These are phyloP conservation scores for Wallacemonas rigidus DNA, from an alignment of 208 protist genomes.

Conservation along the genomic window DNA sequence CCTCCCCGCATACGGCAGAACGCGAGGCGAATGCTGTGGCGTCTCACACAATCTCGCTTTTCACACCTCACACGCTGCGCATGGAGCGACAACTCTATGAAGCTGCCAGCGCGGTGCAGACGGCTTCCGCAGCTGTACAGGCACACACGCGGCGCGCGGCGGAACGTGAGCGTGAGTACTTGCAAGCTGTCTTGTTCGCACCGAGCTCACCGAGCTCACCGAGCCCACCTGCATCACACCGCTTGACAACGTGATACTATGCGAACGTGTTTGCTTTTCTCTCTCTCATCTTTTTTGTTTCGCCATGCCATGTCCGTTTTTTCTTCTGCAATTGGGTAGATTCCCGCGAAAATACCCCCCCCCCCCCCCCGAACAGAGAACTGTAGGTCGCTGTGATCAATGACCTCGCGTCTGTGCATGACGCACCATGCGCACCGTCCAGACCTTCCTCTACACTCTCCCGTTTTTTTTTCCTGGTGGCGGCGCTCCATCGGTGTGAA, in stretches of 20 bases:
- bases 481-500: too few relatives aligned
- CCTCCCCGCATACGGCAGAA: neutral
- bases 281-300: neutral
- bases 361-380: too few relatives aligned
- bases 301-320: constrained; percentile 2
- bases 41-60: neutral
- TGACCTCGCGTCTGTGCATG: too few relatives aligned
- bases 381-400: too few relatives aligned
- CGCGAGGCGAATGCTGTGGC: neutral
- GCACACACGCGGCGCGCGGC: neutral
- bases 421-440: too few relatives aligned
- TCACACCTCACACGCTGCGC: constrained; percentile 14
- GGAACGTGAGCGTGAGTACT: constrained; percentile 13
- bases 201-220: neutral
- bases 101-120: constrained; percentile 17
- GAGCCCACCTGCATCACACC: neutral
- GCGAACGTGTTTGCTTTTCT: neutral
- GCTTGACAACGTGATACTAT: too few relatives aligned
- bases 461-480: too few relatives aligned
- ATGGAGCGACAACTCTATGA: constrained; percentile 15
- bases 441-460: too few relatives aligned
- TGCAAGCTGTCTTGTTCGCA: constrained; percentile 11
- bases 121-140: constrained; percentile 2
- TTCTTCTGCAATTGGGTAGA: neutral
- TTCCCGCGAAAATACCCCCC: too few relatives aligned